Conservation (phyloP, 2,329 filamentous ascomycete genomes). For the Fusarium liriodendri region DNA sequence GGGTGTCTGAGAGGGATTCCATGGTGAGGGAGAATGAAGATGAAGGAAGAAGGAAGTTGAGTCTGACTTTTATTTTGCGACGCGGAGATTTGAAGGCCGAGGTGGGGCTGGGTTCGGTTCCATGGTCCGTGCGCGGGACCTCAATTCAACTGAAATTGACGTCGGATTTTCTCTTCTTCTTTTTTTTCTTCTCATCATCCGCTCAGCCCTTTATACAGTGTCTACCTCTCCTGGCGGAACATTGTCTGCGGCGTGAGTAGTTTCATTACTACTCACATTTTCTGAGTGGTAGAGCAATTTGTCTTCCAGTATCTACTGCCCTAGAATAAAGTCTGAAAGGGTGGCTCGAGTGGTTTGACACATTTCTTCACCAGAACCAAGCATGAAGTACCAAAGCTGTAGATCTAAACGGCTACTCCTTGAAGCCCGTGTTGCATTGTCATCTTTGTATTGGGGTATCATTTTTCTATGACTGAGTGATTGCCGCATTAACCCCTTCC, state of each 20-base stretch:
- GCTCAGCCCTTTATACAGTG: slow-evolving; percentile 47
- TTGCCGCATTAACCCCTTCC: slow-evolving; percentile 50
- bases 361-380: slow-evolving; percentile 54
- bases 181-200: slow-evolving; percentile 43
- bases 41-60: slow-evolving; percentile 18
- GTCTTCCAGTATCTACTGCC: slow-evolving; percentile 89
- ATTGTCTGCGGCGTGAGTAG: slow-evolving; percentile 58
- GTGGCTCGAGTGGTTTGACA: slow-evolving; percentile 86
- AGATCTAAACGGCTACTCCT: background rate
- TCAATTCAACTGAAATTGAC: slow-evolving; percentile 4
- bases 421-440: background rate
- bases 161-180: slow-evolving; percentile 44
- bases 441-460: slow-evolving; percentile 40
- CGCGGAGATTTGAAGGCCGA: slow-evolving; percentile 31
- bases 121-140: slow-evolving; percentile 39
- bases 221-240: slow-evolving; percentile 42
- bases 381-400: background rate
- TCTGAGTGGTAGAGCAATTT: slow-evolving; percentile 71
- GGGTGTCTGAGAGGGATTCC: slow-evolving; percentile 79
- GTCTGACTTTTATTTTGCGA: slow-evolving; percentile 23
- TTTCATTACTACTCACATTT: slow-evolving; percentile 59
- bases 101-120: slow-evolving; percentile 36
- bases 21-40: slow-evolving; percentile 57
- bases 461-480: slow-evolving; percentile 45
- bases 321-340: slow-evolving; percentile 82